Conservation (phyloP, 192 early-diverging fungal species). For the Glomus cerebriforme region DNA sequence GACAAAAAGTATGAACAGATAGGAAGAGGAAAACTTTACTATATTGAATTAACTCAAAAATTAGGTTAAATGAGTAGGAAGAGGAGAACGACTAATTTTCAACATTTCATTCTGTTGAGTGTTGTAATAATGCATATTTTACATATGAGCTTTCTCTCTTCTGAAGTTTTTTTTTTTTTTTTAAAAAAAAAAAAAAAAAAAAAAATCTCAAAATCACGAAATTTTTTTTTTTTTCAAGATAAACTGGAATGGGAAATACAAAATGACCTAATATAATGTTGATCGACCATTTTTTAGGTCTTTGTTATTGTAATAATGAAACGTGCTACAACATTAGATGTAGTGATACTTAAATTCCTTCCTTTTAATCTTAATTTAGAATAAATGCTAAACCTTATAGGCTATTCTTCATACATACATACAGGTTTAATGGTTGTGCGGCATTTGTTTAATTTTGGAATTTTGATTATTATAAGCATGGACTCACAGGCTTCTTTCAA, state of each 20-base stretch:
- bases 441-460: background rate
- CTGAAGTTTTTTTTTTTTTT: background rate
- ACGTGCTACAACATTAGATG: background rate
- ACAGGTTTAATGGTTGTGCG: background rate
- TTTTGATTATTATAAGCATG: no score
- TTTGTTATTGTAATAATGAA: background rate
- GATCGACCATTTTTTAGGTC: no score
- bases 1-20: no score
- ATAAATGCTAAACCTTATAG: background rate
- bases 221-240: background rate
- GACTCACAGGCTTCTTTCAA: no score
- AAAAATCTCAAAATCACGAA: background rate
- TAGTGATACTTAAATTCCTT: background rate
- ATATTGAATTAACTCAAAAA: no score
- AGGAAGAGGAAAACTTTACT: no score
- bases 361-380: background rate
- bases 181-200: no score
- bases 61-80: no score
- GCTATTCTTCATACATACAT: background rate
- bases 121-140: background rate
- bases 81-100: no score
- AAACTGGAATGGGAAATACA: no score
- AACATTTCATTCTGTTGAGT: background rate
- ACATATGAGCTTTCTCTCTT: background rate
- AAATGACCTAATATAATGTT: no score